Percentiles rank a stretch among this genome's conserved stretches.
These are phyloP conservation scores for Elaeagnus macrophylla DNA, from an alignment of 306 rosid species.

Conservation along the genomic window DNA sequence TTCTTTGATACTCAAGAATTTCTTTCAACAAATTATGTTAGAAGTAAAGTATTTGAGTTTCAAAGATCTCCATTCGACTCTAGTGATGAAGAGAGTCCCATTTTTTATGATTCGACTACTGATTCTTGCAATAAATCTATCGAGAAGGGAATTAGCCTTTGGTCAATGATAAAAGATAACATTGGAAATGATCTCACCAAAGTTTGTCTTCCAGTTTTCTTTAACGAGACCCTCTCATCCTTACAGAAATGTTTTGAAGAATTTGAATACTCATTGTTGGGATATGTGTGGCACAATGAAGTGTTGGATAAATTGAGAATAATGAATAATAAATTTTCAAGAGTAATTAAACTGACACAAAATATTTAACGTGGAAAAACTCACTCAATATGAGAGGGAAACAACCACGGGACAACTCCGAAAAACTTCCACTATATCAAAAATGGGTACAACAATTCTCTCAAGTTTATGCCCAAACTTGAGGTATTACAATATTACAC, in stretches of 20 bases:
- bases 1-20: constrained; percentile 94
- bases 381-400: too few species aligned
- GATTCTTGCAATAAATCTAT: constrained; percentile 59
- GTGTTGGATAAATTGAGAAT: too few species aligned
- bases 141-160: constrained; percentile 96
- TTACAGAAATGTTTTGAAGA: constrained; percentile 95
- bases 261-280: too few species aligned
- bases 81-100: constrained; percentile 51
- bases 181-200: constrained; percentile 97
- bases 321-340: too few species aligned
- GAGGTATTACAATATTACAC: too few species aligned
- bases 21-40: constrained; percentile 87
- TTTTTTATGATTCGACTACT: constrained; percentile 64
- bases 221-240: constrained; percentile 95
- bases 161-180: constrained; percentile 99
- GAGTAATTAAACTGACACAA: too few species aligned
- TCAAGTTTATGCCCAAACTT: too few species aligned
- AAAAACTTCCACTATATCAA: too few species aligned
- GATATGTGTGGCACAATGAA: too few species aligned
- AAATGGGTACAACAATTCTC: too few species aligned
- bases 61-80: constrained; percentile 80
- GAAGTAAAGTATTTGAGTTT: constrained; percentile 80
- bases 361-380: too few species aligned
- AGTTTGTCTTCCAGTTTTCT: constrained; percentile 96
- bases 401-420: too few species aligned